phyloP scores from a whole-genome alignment of 1,284 basidiomycete species.

The Ceratobasidium sp. region DNA sequence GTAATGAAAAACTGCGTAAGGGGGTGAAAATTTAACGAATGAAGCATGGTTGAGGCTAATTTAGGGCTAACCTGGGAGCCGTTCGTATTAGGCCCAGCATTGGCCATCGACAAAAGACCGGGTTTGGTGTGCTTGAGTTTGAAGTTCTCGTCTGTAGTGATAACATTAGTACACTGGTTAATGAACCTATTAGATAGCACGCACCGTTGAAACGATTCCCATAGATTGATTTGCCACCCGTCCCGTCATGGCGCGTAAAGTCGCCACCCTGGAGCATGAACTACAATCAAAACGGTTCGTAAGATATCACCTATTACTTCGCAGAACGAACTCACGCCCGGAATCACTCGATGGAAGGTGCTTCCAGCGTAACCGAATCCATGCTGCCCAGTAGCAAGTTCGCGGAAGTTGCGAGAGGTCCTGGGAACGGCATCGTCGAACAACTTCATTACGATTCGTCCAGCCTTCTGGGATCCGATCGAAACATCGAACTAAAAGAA shows the following conservation, averaged over 20 bases:
- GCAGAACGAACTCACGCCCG: constrained; percentile 55
- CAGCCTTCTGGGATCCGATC: constrained; percentile 68
- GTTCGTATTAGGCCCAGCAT: constrained; percentile 67
- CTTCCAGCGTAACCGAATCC: constrained; percentile 75
- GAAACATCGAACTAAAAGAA: constrained; percentile 79
- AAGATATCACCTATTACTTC: not conserved
- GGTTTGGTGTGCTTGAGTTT: constrained; percentile 63
- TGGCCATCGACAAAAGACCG: constrained; percentile 71
- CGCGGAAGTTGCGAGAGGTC: constrained; percentile 91
- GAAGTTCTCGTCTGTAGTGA: constrained; percentile 57
- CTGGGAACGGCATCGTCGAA: constrained; percentile 79
- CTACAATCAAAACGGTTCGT: constrained; percentile 49
- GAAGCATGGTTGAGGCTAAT: no score
- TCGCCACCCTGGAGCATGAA: constrained; percentile 83
- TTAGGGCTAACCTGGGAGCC: constrained; percentile 57
- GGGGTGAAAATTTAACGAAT: not conserved
- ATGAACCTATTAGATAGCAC: constrained; percentile 49
- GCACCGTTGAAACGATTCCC: constrained; percentile 84
- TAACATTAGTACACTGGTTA: not conserved
- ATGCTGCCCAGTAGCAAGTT: constrained; percentile 81
- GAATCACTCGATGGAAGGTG: constrained; percentile 86
- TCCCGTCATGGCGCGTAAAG: constrained; percentile 74
- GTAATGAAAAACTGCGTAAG: constrained; percentile 66
- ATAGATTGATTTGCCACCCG: constrained; percentile 94
- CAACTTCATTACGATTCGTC: constrained; percentile 86